Evolutionary conservation across 192 early-diverging fungal genomes (phyloP), one percentile per base, ranked within the genome.

Genomic region (Coemansia sp.): DNA sequence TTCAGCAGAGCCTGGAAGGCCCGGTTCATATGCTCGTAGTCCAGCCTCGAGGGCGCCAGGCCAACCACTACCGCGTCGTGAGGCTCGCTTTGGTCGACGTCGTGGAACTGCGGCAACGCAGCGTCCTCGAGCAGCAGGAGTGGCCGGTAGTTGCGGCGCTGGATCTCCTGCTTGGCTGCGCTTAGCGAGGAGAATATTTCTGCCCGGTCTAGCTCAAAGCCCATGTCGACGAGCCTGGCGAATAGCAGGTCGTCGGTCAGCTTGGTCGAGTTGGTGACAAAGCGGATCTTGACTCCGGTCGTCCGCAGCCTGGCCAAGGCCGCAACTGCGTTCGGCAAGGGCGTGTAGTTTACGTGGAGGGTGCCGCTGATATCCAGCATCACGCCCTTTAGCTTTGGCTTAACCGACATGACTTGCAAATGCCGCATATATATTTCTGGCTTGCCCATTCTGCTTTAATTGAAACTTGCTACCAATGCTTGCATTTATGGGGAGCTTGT

Each of bases 241-340:
- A 84, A 67, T 1, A 94, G 67, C 12, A 45, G 45, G 23, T 64
- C 60, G 31, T 75, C 69, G 30, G 85, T 87, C 50, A 87, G 81
- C 51, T 90, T 91, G 14, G 93, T 93, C 1, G 92, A 93, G 69
- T 96, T 96, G 41, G 90, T 90, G n/a, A 89, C 86, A 66, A 93
- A 93, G 3, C 77, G 63, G n/a, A 80, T 59, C 16, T 59, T 69
- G 51, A 89, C 74, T 0, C 84, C 82, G 11, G 71, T 66, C 9
- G 53, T 26, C 11, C 86, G 84, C 28, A 93, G 84, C 46, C 69
- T 73, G 11, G 69, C 59, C 11, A 93, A 75, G 3, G 89, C 89
- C 9, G 69, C 67, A 3, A 86, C 69, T 6, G 92, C 87, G 14
- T 81, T 80, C 2, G 81, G 82, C 16, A 86, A 89, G 12, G 69